phyloP scores from a whole-genome alignment of 139 green algal species.

The Trebouxia sp. region DNA sequence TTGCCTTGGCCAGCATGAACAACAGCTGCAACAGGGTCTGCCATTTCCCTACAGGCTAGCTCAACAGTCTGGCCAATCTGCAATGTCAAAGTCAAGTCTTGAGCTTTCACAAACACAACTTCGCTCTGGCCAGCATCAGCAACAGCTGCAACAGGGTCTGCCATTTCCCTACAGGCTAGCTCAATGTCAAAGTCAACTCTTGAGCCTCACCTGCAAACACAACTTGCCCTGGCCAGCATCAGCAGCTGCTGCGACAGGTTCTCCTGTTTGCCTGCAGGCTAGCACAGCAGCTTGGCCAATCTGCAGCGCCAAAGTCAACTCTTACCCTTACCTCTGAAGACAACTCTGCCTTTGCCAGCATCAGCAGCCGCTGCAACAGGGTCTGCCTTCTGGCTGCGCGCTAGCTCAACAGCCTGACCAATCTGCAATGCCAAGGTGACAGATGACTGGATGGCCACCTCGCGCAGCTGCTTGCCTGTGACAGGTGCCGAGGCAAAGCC shows the following conservation, averaged over 20 bases:
- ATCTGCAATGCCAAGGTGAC: conserved; percentile 48
- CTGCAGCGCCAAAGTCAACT: conserved; percentile 45
- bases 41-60: conserved; percentile 23
- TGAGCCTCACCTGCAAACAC: background rate
- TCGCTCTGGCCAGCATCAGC: conserved; percentile 30
- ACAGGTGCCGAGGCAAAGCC: conserved; percentile 41
- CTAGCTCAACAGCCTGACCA: conserved; percentile 31
- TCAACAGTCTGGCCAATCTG: conserved; percentile 36
- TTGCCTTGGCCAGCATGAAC: conserved; percentile 31
- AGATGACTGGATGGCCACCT: conserved; percentile 36
- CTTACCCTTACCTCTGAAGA: conserved; percentile 37
- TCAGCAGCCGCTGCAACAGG: conserved; percentile 35
- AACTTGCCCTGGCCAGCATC: conserved; percentile 3
- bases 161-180: background rate
- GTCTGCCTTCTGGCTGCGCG: conserved; percentile 36
- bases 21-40: conserved; percentile 40
- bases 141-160: conserved; percentile 40
- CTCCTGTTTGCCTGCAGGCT: conserved; percentile 28
- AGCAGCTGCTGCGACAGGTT: conserved; percentile 38
- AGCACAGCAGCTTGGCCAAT: conserved; percentile 36
- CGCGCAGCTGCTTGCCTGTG: conserved; percentile 33
- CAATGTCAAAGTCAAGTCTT: conserved; percentile 50
- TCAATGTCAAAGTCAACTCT: background rate
- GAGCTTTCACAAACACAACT: conserved; percentile 39
- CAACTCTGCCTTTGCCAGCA: conserved; percentile 35